Evolutionary conservation across 106 monocot genomes (phyloP).

Genomic region (Acanthochlamys bracteata): DNA sequence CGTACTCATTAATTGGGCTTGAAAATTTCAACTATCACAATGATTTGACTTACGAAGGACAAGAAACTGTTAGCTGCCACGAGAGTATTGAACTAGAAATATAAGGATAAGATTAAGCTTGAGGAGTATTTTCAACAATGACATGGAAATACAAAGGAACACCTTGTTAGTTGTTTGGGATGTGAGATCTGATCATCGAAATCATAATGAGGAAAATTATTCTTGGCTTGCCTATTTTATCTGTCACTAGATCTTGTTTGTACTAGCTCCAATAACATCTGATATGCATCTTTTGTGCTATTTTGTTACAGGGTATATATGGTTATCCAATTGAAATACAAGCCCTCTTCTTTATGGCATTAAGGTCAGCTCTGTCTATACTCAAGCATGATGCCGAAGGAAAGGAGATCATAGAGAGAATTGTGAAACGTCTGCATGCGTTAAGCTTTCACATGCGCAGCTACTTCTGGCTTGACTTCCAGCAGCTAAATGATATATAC

Average conservation of each 20-base stretch:
- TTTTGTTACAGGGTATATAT: constrained; percentile 30
- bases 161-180: too few species aligned
- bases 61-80: too few species aligned
- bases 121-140: too few species aligned
- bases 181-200: too few species aligned
- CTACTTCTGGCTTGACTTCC: constrained; percentile 49
- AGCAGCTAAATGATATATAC: constrained; percentile 43
- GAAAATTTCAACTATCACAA: too few species aligned
- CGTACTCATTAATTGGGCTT: too few species aligned
- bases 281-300: background rate
- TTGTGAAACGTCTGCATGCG: constrained; percentile 43
- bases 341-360: constrained; percentile 49
- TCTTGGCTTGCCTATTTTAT: background rate
- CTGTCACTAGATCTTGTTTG: background rate
- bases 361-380: constrained; percentile 32
- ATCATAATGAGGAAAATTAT: too few species aligned
- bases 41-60: too few species aligned
- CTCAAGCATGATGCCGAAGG: constrained; percentile 40
- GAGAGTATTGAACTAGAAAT: too few species aligned
- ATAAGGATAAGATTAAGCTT: too few species aligned
- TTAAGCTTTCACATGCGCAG: constrained; percentile 44
- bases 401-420: constrained; percentile 38
- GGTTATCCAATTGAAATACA: constrained; percentile 54
- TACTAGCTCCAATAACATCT: background rate
- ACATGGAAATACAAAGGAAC: too few species aligned